These are phyloP conservation scores for Laguncularia racemosa DNA, from an alignment of 345 rosid species.

Conservation along the genomic window DNA sequence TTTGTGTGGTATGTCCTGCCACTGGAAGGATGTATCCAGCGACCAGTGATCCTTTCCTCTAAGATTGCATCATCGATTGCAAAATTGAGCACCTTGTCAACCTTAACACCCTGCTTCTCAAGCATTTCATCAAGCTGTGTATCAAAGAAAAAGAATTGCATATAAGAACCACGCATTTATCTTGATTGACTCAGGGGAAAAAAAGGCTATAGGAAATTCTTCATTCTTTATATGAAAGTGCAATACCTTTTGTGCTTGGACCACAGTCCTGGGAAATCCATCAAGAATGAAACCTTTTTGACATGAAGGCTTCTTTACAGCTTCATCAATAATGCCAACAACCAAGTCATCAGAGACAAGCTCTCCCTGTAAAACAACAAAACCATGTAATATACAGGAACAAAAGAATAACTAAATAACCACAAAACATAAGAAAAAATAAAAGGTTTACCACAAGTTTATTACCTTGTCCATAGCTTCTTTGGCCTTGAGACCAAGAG, in stretches of 20 bases:
- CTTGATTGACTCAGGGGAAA: neutral
- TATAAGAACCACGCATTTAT: neutral
- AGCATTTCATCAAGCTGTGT: slow-evolving; percentile 95
- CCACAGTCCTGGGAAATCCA: slow-evolving; percentile 88
- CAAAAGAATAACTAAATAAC: slow-evolving; percentile 1
- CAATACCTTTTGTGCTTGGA: slow-evolving; percentile 82
- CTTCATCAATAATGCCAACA: slow-evolving; percentile 92
- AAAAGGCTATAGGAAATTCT: neutral
- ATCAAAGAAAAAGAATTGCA: slow-evolving; percentile 5
- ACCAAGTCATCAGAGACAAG: slow-evolving; percentile 96
- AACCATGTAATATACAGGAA: slow-evolving; percentile 7
- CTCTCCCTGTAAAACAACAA: slow-evolving; percentile 51
- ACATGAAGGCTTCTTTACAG: slow-evolving; percentile 86
- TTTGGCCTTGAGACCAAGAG: slow-evolving; percentile 94
- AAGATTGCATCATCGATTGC: slow-evolving; percentile 78
- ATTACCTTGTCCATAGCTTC: slow-evolving; percentile 92
- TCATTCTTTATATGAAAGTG: neutral
- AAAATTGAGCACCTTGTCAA: slow-evolving; percentile 84
- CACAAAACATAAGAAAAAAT: neutral
- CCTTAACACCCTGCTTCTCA: slow-evolving; percentile 57
- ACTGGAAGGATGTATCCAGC: slow-evolving; percentile 98
- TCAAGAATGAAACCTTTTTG: slow-evolving; percentile 93
- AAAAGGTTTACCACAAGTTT: neutral
- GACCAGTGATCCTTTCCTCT: slow-evolving; percentile 95
- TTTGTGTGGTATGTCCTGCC: slow-evolving; percentile 87